phyloP scores from a whole-genome alignment of 2,329 filamentous ascomycete genomes.

The Teratosphaeria destructans region DNA sequence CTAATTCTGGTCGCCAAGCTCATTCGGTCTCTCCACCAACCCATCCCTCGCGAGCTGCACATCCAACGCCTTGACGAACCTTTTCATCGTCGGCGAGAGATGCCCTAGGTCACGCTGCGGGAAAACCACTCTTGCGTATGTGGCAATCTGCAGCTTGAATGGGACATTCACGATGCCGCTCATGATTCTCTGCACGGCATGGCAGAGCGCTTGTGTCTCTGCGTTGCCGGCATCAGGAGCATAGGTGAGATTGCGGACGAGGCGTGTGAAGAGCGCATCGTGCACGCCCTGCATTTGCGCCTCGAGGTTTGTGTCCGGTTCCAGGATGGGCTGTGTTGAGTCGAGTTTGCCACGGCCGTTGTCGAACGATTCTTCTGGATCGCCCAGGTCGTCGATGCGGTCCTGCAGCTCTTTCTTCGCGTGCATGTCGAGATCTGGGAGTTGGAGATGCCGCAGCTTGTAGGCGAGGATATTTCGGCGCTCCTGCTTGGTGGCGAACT shows the following conservation, averaged over 20 bases:
- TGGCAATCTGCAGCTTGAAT: background rate
- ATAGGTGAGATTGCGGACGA: background rate
- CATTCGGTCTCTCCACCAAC: background rate
- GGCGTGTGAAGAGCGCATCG: background rate
- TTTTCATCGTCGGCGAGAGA: background rate
- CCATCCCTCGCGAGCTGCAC: background rate
- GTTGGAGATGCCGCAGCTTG: background rate
- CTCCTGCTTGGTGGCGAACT: background rate
- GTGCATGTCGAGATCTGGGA: background rate
- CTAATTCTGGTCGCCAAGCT: background rate
- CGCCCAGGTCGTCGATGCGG: background rate
- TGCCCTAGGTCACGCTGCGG: background rate
- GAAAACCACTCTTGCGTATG: background rate
- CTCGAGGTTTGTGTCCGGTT: background rate
- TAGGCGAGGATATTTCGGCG: background rate
- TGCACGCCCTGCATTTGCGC: background rate
- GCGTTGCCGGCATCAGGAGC: background rate
- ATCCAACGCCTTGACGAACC: background rate
- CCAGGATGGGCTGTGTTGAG: background rate
- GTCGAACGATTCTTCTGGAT: background rate
- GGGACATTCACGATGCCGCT: background rate
- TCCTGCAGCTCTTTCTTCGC: background rate
- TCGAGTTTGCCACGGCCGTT: background rate
- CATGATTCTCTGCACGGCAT: background rate
- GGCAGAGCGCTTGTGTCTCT: background rate